Evolutionary conservation across 176 grass and related monocot species (phyloP).

Genomic region (Hyparrhenia diplandra): DNA sequence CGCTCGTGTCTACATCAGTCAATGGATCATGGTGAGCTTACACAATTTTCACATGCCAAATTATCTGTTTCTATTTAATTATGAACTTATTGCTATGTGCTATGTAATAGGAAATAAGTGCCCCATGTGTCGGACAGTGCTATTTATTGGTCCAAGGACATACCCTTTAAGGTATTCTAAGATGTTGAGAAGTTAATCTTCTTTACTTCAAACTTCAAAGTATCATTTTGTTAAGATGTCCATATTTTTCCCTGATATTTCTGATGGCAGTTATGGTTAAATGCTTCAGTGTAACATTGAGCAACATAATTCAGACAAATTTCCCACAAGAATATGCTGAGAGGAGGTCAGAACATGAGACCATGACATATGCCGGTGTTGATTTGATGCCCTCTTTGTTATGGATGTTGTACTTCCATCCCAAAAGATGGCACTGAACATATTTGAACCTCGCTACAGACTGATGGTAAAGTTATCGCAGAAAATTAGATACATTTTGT

Average conservation of each 20-base stretch:
- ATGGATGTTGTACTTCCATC: slow-evolving; percentile 97
- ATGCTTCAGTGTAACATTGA: slow-evolving; percentile 86
- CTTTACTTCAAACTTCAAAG: slow-evolving; percentile 2
- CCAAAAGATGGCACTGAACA: slow-evolving; percentile 96
- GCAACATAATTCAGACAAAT: slow-evolving; percentile 89
- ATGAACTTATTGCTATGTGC: slow-evolving; percentile 23
- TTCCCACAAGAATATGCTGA: slow-evolving; percentile 92
- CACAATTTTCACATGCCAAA: slow-evolving; percentile 25
- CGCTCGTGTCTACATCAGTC: slow-evolving; percentile 88
- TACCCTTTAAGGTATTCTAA: slow-evolving; percentile 78
- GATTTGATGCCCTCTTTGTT: slow-evolving; percentile 98
- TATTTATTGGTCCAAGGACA: slow-evolving; percentile 91
- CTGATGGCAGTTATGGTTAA: slow-evolving; percentile 46
- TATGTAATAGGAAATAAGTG: slow-evolving; percentile 86
- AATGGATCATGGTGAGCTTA: slow-evolving; percentile 89
- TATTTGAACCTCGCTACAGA: slow-evolving; percentile 99
- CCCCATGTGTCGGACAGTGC: slow-evolving; percentile 90
- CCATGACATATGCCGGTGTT: slow-evolving; percentile 69
- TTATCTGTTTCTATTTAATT: slow-evolving; percentile 27
- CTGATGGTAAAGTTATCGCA: slow-evolving; percentile 67
- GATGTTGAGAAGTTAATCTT: slow-evolving; percentile 16
- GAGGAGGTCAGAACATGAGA: slow-evolving; percentile 86
- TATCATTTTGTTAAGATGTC: neutral
- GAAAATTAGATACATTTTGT: slow-evolving; percentile 17
- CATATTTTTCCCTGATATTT: slow-evolving; percentile 22